These are phyloP conservation scores for Suhomyces maxii DNA, from an alignment of 1,139 yeast genomes.

Conservation along the genomic window DNA sequence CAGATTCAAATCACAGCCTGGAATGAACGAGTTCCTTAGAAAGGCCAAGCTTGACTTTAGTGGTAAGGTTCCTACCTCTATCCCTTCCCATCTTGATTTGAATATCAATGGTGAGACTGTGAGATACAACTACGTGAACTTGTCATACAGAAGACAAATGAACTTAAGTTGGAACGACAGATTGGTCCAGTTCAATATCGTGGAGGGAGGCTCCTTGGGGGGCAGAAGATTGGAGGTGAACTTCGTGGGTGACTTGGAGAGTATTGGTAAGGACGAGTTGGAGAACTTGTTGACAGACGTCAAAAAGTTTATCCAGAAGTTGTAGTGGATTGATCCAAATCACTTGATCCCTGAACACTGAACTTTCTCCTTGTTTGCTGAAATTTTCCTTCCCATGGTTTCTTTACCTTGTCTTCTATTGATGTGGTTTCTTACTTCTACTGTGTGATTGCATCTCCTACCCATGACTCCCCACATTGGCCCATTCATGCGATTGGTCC, in stretches of 20 bases:
- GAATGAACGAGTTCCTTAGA: constrained; percentile 41
- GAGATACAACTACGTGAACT: constrained; percentile 44
- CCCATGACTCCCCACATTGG: too few relatives aligned
- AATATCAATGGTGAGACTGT: constrained; percentile 36
- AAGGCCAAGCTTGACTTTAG: constrained; percentile 41
- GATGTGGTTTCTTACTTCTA: too few relatives aligned
- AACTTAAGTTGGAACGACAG: constrained; percentile 37
- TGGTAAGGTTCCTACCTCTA: constrained; percentile 33
- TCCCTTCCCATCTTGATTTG: constrained; percentile 41
- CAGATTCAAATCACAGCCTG: constrained; percentile 45
- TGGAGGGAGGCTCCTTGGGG: constrained; percentile 59
- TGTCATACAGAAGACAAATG: constrained; percentile 44
- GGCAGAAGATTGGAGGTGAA: constrained; percentile 52
- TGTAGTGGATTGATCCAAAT: constrained; percentile 13
- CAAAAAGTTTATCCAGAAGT: constrained; percentile 22
- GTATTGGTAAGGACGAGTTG: constrained; percentile 25
- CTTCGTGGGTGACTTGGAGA: constrained; percentile 39
- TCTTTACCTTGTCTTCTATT: too few relatives aligned
- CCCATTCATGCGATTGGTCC: neutral
- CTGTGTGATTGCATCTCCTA: too few relatives aligned
- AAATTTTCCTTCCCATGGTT: too few relatives aligned
- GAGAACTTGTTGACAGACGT: constrained; percentile 30
- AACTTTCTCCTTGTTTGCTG: too few relatives aligned
- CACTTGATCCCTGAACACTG: too few relatives aligned
- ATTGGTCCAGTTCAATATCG: constrained; percentile 45